Evolutionary conservation across 2,329 filamentous ascomycete species (phyloP), one percentile per base, ranked within the genome.

Genomic region (Didymella keratinophila): DNA sequence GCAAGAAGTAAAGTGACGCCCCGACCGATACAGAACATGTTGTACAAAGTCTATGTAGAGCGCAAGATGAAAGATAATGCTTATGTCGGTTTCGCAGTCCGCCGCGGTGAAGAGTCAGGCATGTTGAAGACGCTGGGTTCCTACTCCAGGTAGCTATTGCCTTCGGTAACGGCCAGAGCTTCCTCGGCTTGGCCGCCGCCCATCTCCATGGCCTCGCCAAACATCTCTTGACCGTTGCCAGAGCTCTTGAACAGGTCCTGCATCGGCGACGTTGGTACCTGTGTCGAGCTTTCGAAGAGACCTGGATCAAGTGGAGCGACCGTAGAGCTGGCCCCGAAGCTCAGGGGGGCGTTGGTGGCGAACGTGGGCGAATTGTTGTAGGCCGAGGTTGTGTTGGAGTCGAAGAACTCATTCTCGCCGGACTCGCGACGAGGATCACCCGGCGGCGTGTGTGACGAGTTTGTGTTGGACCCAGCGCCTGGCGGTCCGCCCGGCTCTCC

Each of bases 181-280:
- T 77, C 75, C 50, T 76, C 75, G 8, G 73, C 75, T 52, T 77
- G 75, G 36, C 74, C 71, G 23, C 72, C 73, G 27, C 67, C 71
- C 49, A 68, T 68, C 45, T 76, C 74, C 67, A 75, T 72, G 28
- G 71, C 62, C 39, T 76, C 74, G 25, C 71, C 71, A 52, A 76
- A 76, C 68, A 76, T 71, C 59, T 76, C 75, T 34, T 75, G 69
- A 12, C 69, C 71, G 50, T 70, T 76, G 32, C 70, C 70, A 5
- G 73, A 76, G 56, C 72, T 74, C 62, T 75, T 75, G 64, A 77
- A 77, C 1, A 71, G 63, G 50, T 76, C 71, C 28, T 76, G 72
- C 56, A 75, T 71, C 0, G 74, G 74, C 55, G 71, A 75, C 2
- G 73, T 69, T 1, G 71, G 67, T 12, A 62, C 72, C 37, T 65